A percentile compares a stretch with the other conserved stretches of the same genome.
phyloP scores from a whole-genome alignment of 495 filamentous ascomycete species.

The Tuber microsphaerosporum region DNA sequence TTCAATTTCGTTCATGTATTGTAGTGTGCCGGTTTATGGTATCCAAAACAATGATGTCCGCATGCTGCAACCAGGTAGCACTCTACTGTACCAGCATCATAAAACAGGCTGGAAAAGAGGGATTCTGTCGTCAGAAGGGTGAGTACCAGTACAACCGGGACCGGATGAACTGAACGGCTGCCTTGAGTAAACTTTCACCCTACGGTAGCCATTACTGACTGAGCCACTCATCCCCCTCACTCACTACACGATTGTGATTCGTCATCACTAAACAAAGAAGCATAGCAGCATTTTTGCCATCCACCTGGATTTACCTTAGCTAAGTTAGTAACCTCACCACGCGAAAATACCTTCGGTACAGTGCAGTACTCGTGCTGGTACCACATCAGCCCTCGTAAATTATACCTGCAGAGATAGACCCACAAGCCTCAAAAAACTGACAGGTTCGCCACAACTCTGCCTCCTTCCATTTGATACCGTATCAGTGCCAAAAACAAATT shows the following conservation, averaged over 20 bases:
- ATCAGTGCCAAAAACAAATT: not conserved
- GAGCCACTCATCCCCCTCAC: not conserved
- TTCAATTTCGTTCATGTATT: not conserved
- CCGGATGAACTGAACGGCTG: not conserved
- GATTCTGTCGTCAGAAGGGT: not conserved
- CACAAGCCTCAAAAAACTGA: not conserved
- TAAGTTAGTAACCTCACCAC: not conserved
- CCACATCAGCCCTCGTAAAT: no score
- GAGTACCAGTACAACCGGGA: not conserved
- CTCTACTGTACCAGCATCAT: not conserved
- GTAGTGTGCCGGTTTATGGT: not conserved
- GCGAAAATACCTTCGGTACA: not conserved
- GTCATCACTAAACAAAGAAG: not conserved
- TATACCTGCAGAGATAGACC: no score
- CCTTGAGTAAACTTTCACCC: not conserved
- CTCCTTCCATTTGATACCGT: no score
- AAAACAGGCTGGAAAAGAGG: not conserved
- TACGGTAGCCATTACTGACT: not conserved
- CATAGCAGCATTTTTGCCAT: not conserved
- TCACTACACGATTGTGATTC: not conserved
- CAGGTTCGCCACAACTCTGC: not conserved
- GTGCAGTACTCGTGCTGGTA: no score
- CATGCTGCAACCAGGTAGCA: not conserved
- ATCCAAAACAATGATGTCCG: not conserved
- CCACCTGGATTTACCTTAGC: not conserved